A percentile compares a stretch with the other conserved stretches of the same genome.
phyloP scores from a whole-genome alignment of 1,284 basidiomycete genomes.

The Caloboletus inedulis region DNA sequence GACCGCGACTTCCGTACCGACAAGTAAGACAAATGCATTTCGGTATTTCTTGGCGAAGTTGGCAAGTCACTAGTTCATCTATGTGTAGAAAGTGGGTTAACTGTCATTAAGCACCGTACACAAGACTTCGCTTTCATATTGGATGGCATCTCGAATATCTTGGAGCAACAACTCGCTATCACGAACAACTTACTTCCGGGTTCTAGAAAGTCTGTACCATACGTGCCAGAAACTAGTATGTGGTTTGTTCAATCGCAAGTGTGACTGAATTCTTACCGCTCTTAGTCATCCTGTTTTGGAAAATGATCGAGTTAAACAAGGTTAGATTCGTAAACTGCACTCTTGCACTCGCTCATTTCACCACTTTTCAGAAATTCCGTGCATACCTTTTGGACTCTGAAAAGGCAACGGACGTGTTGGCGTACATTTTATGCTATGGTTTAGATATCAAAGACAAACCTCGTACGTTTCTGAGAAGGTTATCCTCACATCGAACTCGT shows the following conservation, averaged over 20 bases:
- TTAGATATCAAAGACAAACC: slow-evolving; percentile 89
- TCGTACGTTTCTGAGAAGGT: slow-evolving; percentile 48
- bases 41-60: slow-evolving; percentile 87
- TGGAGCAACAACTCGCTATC: slow-evolving; percentile 73
- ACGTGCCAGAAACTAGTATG: slow-evolving; percentile 78
- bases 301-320: slow-evolving; percentile 88
- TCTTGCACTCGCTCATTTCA: neutral
- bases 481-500: slow-evolving; percentile 5
- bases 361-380: slow-evolving; percentile 73
- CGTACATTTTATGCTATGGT: slow-evolving; percentile 73
- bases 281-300: slow-evolving; percentile 84
- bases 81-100: slow-evolving; percentile 7
- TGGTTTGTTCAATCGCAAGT: slow-evolving; percentile 12
- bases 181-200: slow-evolving; percentile 79
- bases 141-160: slow-evolving; percentile 65
- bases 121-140: slow-evolving; percentile 85
- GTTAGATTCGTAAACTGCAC: slow-evolving; percentile 38
- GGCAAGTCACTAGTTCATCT: slow-evolving; percentile 42
- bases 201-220: slow-evolving; percentile 74
- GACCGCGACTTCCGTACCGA: slow-evolving; percentile 46
- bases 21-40: slow-evolving; percentile 80
- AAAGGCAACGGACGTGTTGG: slow-evolving; percentile 70
- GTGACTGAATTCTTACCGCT: slow-evolving; percentile 9
- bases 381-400: slow-evolving; percentile 78
- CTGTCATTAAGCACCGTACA: slow-evolving; percentile 66